Evolutionary conservation across 805 yeast genomes (phyloP).

Genomic region (Hanseniaspora clermontiae): DNA sequence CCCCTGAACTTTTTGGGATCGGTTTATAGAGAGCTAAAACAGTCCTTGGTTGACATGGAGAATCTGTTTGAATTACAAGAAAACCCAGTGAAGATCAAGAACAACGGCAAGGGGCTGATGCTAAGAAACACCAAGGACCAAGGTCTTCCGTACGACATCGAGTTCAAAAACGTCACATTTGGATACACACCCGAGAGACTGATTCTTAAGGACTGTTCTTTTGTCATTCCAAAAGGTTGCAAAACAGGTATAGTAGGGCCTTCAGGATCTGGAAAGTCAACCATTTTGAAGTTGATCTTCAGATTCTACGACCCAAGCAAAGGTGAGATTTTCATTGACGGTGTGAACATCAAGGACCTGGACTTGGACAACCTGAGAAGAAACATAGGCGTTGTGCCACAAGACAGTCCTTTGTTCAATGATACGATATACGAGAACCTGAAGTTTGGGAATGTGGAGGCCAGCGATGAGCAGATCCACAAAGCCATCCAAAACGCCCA

Average conservation of each 20-base stretch:
- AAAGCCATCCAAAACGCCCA: conserved; percentile 58
- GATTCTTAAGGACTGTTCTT: conserved; percentile 66
- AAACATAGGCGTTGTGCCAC: conserved; percentile 87
- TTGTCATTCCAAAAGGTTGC: conserved; percentile 78
- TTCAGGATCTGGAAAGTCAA: conserved; percentile 90
- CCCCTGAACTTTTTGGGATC: conserved; percentile 91
- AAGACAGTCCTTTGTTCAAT: conserved; percentile 90
- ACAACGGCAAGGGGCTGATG: conserved; percentile 49
- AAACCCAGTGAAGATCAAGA: conserved; percentile 53
- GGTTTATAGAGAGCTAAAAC: conserved; percentile 88
- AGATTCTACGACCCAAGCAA: conserved; percentile 73
- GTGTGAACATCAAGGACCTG: conserved; percentile 69
- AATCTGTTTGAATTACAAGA: conserved; percentile 75
- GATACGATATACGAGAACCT: conserved; percentile 81
- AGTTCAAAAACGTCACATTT: conserved; percentile 81
- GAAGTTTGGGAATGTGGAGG: conserved; percentile 65
- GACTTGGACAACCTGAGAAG: conserved; percentile 62
- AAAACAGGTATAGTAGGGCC: conserved; percentile 95
- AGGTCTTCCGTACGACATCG: conserved; percentile 54
- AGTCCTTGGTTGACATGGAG: conserved; percentile 90
- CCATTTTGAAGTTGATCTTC: conserved; percentile 69
- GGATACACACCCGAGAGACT: conserved; percentile 86
- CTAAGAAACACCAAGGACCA: conserved; percentile 23
- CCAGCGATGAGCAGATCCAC: conserved; percentile 59
- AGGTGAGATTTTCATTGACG: conserved; percentile 76